Evolutionary conservation across 2,329 filamentous ascomycete species (phyloP).

Genomic region (Sclerotinia borealis): DNA sequence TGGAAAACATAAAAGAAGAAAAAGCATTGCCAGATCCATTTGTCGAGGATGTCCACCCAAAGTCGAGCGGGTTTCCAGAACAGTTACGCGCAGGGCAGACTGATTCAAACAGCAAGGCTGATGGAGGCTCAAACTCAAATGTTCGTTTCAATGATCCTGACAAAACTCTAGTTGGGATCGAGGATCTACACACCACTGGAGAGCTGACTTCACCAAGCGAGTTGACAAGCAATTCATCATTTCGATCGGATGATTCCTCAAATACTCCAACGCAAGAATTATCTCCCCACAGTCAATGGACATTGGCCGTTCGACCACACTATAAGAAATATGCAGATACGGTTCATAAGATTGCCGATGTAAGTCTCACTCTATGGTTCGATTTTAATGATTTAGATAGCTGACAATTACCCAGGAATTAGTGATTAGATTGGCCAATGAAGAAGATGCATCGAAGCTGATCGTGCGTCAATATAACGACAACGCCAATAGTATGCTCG

Average conservation of each 20-base stretch:
- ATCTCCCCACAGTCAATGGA: slow-evolving; percentile 21
- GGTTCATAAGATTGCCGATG: slow-evolving; percentile 29
- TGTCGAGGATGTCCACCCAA: slow-evolving; percentile 12
- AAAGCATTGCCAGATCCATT: slow-evolving; percentile 27
- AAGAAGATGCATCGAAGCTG: slow-evolving; percentile 29
- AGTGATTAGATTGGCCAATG: slow-evolving; percentile 25
- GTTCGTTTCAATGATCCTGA: slow-evolving; percentile 12
- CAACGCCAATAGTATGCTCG: slow-evolving; percentile 25
- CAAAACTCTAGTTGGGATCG: slow-evolving; percentile 19
- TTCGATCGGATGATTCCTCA: slow-evolving; percentile 11
- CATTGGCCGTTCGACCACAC: slow-evolving; percentile 28
- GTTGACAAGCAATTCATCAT: neutral
- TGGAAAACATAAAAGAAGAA: slow-evolving; percentile 21
- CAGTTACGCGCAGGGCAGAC: slow-evolving; percentile 16
- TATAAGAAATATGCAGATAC: slow-evolving; percentile 25
- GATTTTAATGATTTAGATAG: neutral
- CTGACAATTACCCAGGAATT: slow-evolving; percentile 28
- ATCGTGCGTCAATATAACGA: slow-evolving; percentile 28
- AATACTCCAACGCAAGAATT: slow-evolving; percentile 17
- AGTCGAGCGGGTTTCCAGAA: slow-evolving; percentile 21
- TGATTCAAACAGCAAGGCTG: neutral
- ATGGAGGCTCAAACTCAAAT: neutral
- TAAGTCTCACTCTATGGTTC: slow-evolving; percentile 16
- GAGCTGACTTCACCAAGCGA: slow-evolving; percentile 5
- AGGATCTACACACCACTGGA: neutral